These are phyloP conservation scores for Westerdykella aurantiaca DNA, from an alignment of 2,329 filamentous ascomycete genomes.

Conservation along the genomic window DNA sequence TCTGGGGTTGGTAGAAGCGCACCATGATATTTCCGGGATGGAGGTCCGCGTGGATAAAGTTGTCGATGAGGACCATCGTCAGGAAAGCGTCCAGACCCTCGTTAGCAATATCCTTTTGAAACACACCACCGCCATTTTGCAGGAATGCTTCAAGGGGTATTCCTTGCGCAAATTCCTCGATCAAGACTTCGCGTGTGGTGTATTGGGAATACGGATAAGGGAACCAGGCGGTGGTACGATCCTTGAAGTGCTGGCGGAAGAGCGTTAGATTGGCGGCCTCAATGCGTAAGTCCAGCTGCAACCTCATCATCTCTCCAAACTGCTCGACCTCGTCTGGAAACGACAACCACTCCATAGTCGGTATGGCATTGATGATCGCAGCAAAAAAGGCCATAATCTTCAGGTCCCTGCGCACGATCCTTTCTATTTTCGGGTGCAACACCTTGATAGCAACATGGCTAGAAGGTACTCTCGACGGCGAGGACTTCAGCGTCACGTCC, in stretches of 20 bases:
- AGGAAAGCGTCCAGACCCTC: conserved; percentile 94
- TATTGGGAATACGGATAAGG: conserved; percentile 91
- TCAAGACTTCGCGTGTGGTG: conserved; percentile 82
- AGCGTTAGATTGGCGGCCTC: conserved; percentile 84
- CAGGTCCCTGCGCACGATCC: conserved; percentile 82
- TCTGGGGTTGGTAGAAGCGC: conserved; percentile 82
- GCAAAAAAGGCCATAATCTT: conserved; percentile 95
- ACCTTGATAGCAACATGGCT: conserved; percentile 95
- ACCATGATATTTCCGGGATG: conserved; percentile 99
- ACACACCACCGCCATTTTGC: conserved; percentile 84
- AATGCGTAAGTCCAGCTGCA: conserved; percentile 93
- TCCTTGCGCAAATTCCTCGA: conserved; percentile 93
- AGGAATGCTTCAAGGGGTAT: conserved; percentile 88
- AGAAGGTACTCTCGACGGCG: conserved; percentile 78
- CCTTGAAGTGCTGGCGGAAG: conserved; percentile 86
- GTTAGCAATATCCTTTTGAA: conserved; percentile 88
- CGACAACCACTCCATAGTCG: conserved; percentile 95
- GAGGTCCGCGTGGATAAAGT: conserved; percentile 93
- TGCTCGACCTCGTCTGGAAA: conserved; percentile 89
- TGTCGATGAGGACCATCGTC: conserved; percentile 93
- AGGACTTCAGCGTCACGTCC: conserved; percentile 78
- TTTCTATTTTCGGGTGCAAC: conserved; percentile 84
- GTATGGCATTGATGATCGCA: conserved; percentile 72
- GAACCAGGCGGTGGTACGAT: conserved; percentile 90
- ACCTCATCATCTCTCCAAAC: conserved; percentile 97